These are phyloP conservation scores for Fistulinella prunicolor DNA, from an alignment of 768 basidiomycete genomes.

Conservation along the genomic window DNA sequence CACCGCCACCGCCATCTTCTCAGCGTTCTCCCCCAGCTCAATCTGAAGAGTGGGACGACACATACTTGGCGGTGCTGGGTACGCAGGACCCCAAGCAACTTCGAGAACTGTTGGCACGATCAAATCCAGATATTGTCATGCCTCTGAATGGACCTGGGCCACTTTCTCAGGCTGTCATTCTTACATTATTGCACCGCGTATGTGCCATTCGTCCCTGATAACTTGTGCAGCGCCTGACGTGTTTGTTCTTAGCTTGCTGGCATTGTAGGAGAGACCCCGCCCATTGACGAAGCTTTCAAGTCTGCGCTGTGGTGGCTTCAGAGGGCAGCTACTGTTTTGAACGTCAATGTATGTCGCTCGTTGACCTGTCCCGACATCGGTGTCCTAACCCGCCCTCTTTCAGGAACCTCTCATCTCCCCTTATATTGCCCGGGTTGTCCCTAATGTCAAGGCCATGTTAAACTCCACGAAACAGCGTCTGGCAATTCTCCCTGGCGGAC, in stretches of 20 bases:
- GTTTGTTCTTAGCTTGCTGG: slow-evolving; percentile 60
- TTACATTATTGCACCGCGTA: slow-evolving; percentile 82
- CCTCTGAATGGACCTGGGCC: slow-evolving; percentile 66
- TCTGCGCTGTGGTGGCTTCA: slow-evolving; percentile 86
- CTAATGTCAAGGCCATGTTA: slow-evolving; percentile 72
- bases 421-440: slow-evolving; percentile 77
- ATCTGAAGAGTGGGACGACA: slow-evolving; percentile 81
- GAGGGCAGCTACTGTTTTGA: slow-evolving; percentile 65
- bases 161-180: slow-evolving; percentile 79
- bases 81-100: slow-evolving; percentile 73
- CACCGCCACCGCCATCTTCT: slow-evolving; percentile 38
- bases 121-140: slow-evolving; percentile 78
- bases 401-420: slow-evolving; percentile 81
- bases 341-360: slow-evolving; percentile 56
- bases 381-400: neutral
- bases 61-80: slow-evolving; percentile 72
- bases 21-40: slow-evolving; percentile 52
- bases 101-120: slow-evolving; percentile 67
- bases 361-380: neutral
- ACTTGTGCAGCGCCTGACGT: neutral
- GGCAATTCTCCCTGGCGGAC: slow-evolving; percentile 69
- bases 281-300: slow-evolving; percentile 79
- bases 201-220: slow-evolving; percentile 27
- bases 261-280: slow-evolving; percentile 70
- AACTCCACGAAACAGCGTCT: slow-evolving; percentile 80